Conservation (phyloP, 352 stramenopile genomes). For the Pythium insidiosum region DNA sequence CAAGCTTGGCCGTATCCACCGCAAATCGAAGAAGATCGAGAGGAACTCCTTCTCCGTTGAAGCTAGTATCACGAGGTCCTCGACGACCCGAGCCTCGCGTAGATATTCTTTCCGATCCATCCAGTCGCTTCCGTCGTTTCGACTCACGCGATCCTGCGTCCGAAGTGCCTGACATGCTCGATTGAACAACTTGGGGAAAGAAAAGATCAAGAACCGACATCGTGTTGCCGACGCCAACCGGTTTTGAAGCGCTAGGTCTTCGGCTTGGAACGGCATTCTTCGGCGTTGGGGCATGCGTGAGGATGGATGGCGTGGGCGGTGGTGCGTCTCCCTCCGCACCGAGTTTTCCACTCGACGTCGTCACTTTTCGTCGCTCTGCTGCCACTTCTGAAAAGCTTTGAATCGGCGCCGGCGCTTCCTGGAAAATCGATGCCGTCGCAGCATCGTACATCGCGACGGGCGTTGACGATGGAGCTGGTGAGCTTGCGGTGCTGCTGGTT, state of each 20-base stretch:
- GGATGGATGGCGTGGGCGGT: conserved; percentile 3
- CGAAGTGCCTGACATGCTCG: neutral
- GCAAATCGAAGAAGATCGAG: conserved; percentile 57
- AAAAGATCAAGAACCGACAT: conserved; percentile 58
- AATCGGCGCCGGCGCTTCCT: conserved; percentile 40
- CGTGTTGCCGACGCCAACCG: conserved; percentile 9
- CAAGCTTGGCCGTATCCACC: conserved; percentile 66
- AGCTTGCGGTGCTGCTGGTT: neutral
- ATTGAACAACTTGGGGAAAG: conserved; percentile 23
- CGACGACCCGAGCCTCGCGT: neutral
- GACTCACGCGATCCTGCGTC: conserved; percentile 1
- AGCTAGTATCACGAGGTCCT: neutral
- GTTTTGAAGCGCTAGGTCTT: too few species aligned
- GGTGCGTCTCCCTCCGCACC: conserved; percentile 1
- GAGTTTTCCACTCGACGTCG: too few species aligned
- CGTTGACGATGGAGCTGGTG: neutral
- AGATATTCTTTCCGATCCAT: neutral
- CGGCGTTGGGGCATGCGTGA: neutral
- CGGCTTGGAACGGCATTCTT: neutral
- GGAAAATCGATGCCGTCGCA: conserved; percentile 28
- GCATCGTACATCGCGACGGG: neutral
- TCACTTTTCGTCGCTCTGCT: neutral
- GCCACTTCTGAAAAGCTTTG: conserved; percentile 46
- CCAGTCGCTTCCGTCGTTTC: conserved; percentile 12
- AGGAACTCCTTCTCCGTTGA: neutral